Evolutionary conservation across 2,329 filamentous ascomycete species (phyloP), one percentile per base, ranked within the genome.

Genomic region (Huntiella savannae): DNA sequence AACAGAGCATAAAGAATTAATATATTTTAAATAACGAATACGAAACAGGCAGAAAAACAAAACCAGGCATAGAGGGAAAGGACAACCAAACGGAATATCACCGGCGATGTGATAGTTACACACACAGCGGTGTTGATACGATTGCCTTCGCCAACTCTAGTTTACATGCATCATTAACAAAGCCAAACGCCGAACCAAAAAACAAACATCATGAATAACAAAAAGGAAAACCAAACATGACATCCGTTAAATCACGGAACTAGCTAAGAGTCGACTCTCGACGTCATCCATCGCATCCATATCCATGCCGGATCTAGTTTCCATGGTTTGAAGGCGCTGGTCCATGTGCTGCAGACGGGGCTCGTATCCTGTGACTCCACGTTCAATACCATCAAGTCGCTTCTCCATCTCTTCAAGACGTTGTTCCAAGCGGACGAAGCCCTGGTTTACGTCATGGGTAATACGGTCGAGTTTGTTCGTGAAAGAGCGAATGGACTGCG

Each of bases 401-500:
- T 72, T 71, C 54, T 71, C 65, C 19, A 75, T 63, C 42, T 62
- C 62, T 12, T 71, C 69, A 5, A 72, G 61, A 2, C 64, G 63
- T 49, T 63, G 61, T 50, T 69, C 66, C 39, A 76, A 63, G 40
- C 68, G 64, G 52, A 63, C 58, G 49, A 76, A 62, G 4, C 69
- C 69, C 50, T 73, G 67, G 1, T 59, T 57, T 56, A 75, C 64
- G 34, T 77, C 73, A 55, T 75, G 72, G 48, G 62, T 65, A 49
- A 76, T 62, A 28, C 73, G 69, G 51, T 77, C 73, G 22, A 77
- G 60, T 60, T 75, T 76, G 56, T 75, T 73, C 5, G 65, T 71
- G 40, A 76, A 63, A 40, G 67, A 73, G 41, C 73, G 66, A 33
- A 77, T 66, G 43, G 66, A 72, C 53, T 74, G 73, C 2, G 69